These are phyloP conservation scores for Leishmania mexicana DNA, from an alignment of 208 protist species.

Conservation along the genomic window DNA sequence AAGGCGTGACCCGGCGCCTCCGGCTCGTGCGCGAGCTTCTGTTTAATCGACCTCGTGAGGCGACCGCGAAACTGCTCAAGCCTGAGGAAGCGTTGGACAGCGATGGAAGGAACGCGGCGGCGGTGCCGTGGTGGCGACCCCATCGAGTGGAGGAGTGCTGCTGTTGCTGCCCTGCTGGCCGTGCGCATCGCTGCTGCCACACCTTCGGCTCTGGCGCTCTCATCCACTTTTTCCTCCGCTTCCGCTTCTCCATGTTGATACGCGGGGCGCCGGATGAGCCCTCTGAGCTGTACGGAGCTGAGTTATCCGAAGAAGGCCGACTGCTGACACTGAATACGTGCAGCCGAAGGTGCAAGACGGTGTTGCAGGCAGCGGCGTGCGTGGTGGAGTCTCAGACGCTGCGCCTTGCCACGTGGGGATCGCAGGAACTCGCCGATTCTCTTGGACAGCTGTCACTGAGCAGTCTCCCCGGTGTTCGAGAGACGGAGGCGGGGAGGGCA, in stretches of 20 bases:
- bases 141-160: constrained; percentile 46
- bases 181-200: constrained; percentile 35
- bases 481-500: not conserved
- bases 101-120: not conserved
- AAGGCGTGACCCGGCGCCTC: constrained; percentile 18
- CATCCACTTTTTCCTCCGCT: constrained; percentile 55
- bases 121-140: constrained; percentile 24
- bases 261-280: constrained; percentile 36
- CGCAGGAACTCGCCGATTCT: constrained; percentile 27
- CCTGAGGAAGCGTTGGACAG: not conserved
- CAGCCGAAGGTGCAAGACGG: constrained; percentile 2
- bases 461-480: not conserved
- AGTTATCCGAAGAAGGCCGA: constrained; percentile 25
- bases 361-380: constrained; percentile 29
- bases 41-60: constrained; percentile 58
- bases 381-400: constrained; percentile 14
- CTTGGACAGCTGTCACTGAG: constrained; percentile 10
- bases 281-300: constrained; percentile 15
- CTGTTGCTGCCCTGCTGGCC: constrained; percentile 31
- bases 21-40: constrained; percentile 76
- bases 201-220: constrained; percentile 57
- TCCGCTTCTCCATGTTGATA: constrained; percentile 57
- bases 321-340: constrained; percentile 27
- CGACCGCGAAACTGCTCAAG: not conserved
- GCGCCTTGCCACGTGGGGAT: constrained; percentile 29